phyloP scores from a whole-genome alignment of 257 asterid genomes.

The Linderniella brevidens region DNA sequence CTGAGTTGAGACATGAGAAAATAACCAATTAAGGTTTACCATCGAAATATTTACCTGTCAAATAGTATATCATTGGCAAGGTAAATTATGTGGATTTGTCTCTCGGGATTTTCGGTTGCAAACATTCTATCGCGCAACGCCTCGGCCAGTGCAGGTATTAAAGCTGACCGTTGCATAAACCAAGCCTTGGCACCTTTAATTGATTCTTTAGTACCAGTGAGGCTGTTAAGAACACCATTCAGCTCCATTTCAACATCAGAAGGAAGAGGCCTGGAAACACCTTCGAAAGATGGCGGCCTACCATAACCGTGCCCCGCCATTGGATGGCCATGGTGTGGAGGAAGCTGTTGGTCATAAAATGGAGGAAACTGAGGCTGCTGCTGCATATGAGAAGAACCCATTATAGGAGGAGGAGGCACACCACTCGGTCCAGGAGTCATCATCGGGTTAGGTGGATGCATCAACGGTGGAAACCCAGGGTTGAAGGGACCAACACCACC shows the following conservation, averaged over 20 bases:
- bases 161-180: slow-evolving; percentile 95
- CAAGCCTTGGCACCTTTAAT: slow-evolving; percentile 93
- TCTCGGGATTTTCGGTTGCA: slow-evolving; percentile 76
- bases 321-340: slow-evolving; percentile 49
- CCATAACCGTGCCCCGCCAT: slow-evolving; percentile 9
- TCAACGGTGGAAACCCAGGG: slow-evolving; percentile 49
- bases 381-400: slow-evolving; percentile 45
- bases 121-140: slow-evolving; percentile 75
- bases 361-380: slow-evolving; percentile 68
- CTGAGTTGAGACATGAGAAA: too few relatives aligned
- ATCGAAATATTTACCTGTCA: slow-evolving; percentile 41
- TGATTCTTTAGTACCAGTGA: slow-evolving; percentile 92
- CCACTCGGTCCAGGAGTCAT: slow-evolving; percentile 46
- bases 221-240: slow-evolving; percentile 63
- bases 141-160: slow-evolving; percentile 67
- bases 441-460: slow-evolving; percentile 88
- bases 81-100: slow-evolving; percentile 79
- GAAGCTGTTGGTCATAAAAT: slow-evolving; percentile 56
- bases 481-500: slow-evolving; percentile 27
- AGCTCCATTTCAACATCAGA: slow-evolving; percentile 88
- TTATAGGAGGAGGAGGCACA: slow-evolving; percentile 15
- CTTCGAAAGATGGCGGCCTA: slow-evolving; percentile 56
- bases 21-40: too few relatives aligned
- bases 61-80: slow-evolving; percentile 94
- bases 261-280: slow-evolving; percentile 75